A percentile compares a stretch with the other conserved stretches of the same genome.
phyloP scores from a whole-genome alignment of 768 basidiomycete genomes.

The Lepiota venenata region DNA sequence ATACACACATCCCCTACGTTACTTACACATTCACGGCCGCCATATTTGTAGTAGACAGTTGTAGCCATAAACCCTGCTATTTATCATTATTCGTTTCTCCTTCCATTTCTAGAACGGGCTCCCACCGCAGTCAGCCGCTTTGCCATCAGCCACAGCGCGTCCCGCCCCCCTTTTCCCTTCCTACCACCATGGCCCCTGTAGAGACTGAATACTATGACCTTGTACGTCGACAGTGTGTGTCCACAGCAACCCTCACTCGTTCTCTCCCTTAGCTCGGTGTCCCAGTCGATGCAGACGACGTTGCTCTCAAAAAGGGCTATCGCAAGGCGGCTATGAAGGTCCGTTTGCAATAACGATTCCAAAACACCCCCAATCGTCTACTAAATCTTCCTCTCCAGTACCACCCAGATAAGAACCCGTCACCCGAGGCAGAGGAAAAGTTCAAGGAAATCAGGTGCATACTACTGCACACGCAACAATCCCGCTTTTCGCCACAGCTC shows the following conservation, averaged over 20 bases:
- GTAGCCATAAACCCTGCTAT: background rate
- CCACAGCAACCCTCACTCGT: background rate
- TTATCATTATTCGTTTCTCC: no score
- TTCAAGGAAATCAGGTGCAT: constrained; percentile 93
- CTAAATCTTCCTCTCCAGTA: constrained; percentile 51
- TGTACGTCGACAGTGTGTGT: constrained; percentile 37
- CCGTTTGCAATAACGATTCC: constrained; percentile 24
- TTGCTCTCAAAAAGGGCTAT: constrained; percentile 91
- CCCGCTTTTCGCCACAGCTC: background rate
- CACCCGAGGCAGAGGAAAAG: constrained; percentile 90
- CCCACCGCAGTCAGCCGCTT: background rate
- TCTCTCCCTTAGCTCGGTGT: constrained; percentile 59
- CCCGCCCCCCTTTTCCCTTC: background rate
- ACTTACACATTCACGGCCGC: background rate
- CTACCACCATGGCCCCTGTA: constrained; percentile 67
- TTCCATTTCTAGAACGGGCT: background rate
- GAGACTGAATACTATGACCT: constrained; percentile 90
- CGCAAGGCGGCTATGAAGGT: constrained; percentile 93
- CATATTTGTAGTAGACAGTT: background rate
- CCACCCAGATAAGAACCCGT: constrained; percentile 94
- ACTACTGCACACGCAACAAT: background rate
- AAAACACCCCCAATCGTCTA: no score
- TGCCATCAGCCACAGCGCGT: background rate
- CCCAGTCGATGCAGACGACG: constrained; percentile 68
- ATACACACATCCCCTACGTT: background rate